Base-by-base conservation (phyloP, 106 monocot genomes). In the Dactylorhiza incarnata region DNA sequence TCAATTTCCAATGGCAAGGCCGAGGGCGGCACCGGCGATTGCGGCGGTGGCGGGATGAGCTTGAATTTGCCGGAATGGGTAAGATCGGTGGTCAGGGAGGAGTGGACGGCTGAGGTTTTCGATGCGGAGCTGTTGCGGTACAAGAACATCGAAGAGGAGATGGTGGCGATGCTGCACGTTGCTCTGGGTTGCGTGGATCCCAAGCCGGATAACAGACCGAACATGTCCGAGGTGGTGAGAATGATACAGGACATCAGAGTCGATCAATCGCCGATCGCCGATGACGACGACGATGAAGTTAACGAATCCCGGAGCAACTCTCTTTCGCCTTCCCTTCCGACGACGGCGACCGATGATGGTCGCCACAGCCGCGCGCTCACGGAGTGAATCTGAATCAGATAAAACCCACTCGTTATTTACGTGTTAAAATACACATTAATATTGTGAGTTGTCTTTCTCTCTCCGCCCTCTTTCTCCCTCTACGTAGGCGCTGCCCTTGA, bases 91-190 rank as follows among this genome's bases (percentile, higher is more conserved):
- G 84, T 87, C 45, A 68, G 81, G 49, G 87, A 87, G 78, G 84
- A 84, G 78, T 87, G 87, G 87, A 87, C 81, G 16, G 81, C 81
- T 5, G 87, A 87, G 77, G 84, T 87, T 9, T 87, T 87, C 71
- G 87, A 87, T 48, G 73, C 72, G 17, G 87, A 87, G 72, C 80
- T 89, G 75, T 49, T 84, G 68, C 26, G 86, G 55, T 86, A 87
- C 80, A 84, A 81, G 80, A 76, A 84, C 72, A 61, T 78, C 6
- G 84, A 87, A 73, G 86, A 87, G 75, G 89, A 89, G 82, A 89
- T 89, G 89, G 80, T 89, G 72, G 71, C 79, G 8, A 78, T 87
- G 86, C 84, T 89, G 46, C 89, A 84, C 23, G 78, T 89, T 3
- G 89, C 61, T 12, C 74, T 89, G 67, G 84, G 82, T 6, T 89